A percentile compares a stretch with the other conserved stretches of the same genome.
Conservation (phyloP, 768 basidiomycete genomes). For the Leccinum truebloodii region DNA sequence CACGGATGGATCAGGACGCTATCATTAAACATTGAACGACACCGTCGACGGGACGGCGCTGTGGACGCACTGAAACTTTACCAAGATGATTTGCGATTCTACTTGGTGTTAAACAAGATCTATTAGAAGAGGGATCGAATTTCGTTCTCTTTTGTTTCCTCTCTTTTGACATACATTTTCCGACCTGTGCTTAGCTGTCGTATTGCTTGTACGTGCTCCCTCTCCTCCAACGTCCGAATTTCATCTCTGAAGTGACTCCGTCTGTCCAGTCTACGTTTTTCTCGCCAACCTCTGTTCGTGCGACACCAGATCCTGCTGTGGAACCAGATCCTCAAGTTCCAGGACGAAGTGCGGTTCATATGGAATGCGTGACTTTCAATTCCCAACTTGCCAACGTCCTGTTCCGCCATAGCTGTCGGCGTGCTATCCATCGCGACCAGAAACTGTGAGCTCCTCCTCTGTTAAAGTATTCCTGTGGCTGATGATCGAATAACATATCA, state of each 20-base stretch:
- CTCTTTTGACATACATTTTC: not conserved
- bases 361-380: constrained; percentile 26
- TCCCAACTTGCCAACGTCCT: too few relatives aligned
- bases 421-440: constrained; percentile 28
- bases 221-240: not conserved
- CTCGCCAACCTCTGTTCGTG: not conserved
- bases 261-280: not conserved
- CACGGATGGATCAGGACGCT: too few relatives aligned
- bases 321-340: constrained; percentile 36
- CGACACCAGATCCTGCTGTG: constrained; percentile 31
- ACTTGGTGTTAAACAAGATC: too few relatives aligned
- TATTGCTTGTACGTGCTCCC: constrained; percentile 23
- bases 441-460: too few relatives aligned
- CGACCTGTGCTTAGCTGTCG: constrained; percentile 16
- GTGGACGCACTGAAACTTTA: too few relatives aligned
- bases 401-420: too few relatives aligned
- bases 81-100: too few relatives aligned
- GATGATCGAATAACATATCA: too few relatives aligned
- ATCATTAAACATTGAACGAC: too few relatives aligned
- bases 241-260: not conserved
- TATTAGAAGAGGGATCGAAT: not conserved
- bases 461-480: too few relatives aligned
- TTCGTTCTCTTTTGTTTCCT: not conserved
- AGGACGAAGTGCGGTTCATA: constrained; percentile 35
- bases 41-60: too few relatives aligned